Evolutionary conservation across 2,329 filamentous ascomycete genomes (phyloP), one percentile per base, ranked within the genome.

Genomic region (Epichloe sp.): DNA sequence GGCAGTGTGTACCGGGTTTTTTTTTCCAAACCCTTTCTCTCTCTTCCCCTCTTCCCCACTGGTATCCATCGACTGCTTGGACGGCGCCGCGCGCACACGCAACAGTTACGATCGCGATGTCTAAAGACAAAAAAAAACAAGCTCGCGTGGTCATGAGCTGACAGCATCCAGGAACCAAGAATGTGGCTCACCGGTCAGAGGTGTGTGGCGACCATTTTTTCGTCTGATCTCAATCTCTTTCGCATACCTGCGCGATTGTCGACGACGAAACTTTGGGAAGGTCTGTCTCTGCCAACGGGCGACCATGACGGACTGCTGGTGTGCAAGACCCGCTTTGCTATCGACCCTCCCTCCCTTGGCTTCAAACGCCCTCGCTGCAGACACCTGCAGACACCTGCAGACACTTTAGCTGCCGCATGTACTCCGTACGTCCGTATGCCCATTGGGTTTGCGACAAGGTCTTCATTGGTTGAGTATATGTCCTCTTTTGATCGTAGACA

Each of bases 221-320:
- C 69, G 65, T 67, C 63, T 68, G 60, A 65, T 63, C 56, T 57
- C 65, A 69, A 72, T 72, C 61, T 71, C 61, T 56, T 61, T 59
- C 61, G 38, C 70, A 71, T 72, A 62, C 69, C 69, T 59, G 53
- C 54, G 53, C 49, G 48, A 48, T 40, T 44, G 44, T 53, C 44
- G 48, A 48, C 44, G 48, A 48, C 38, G 45, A 49, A 46, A 26
- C 36, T 15, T 36, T 35, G 17, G 12, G 17, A 46, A 46, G 45
- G 34, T 42, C 46, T 48, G 52, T 45, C 52, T 53, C 46, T 41
- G 46, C 48, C 40, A 42, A 42, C 23, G 26, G 21, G 31, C 36
- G 44, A 40, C 23, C 23, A 45, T 48, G 40, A 48, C 34, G 40
- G 15, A 45, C 35, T 31, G 41, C 54, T 55, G 57, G 55, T 57